Percentiles rank a stretch among this genome's conserved stretches.
Conservation (phyloP, 345 rosid genomes). For the Eutrema japonicum region DNA sequence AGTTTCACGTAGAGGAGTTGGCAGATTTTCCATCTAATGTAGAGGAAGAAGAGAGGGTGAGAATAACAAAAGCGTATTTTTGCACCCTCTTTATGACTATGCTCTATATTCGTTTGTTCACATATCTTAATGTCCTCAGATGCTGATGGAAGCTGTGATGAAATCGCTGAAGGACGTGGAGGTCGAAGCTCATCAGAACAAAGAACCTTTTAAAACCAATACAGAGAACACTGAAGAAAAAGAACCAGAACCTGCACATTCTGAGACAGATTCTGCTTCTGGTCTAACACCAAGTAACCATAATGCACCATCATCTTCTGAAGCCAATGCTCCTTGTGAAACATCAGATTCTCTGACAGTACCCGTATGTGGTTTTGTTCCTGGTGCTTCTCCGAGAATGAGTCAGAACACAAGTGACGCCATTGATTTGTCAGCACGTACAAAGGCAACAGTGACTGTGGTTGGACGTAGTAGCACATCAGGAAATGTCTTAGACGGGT, state of each 20-base stretch:
- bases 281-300: slow-evolving; percentile 23
- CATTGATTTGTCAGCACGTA: slow-evolving; percentile 63
- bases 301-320: slow-evolving; percentile 30
- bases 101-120: slow-evolving; percentile 11
- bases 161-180: slow-evolving; percentile 71
- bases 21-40: slow-evolving; percentile 70
- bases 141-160: slow-evolving; percentile 86
- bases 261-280: slow-evolving; percentile 44
- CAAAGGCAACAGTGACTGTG: slow-evolving; percentile 82
- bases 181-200: slow-evolving; percentile 39
- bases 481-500: slow-evolving; percentile 72
- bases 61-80: slow-evolving; percentile 19
- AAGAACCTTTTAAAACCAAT: slow-evolving; percentile 43
- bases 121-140: slow-evolving; percentile 51
- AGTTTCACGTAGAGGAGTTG: slow-evolving; percentile 80
- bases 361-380: slow-evolving; percentile 43
- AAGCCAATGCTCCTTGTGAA: slow-evolving; percentile 19
- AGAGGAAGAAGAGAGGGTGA: slow-evolving; percentile 90
- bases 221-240: slow-evolving; percentile 38
- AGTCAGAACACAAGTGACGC: slow-evolving; percentile 48
- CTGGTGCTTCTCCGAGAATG: slow-evolving; percentile 38
- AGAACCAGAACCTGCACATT: slow-evolving; percentile 39
- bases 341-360: slow-evolving; percentile 33
- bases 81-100: not conserved
- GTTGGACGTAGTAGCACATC: slow-evolving; percentile 67